Evolutionary conservation across 345 rosid species (phyloP), one percentile per base, ranked within the genome.

Genomic region (Psidium friedrichsthalianum): DNA sequence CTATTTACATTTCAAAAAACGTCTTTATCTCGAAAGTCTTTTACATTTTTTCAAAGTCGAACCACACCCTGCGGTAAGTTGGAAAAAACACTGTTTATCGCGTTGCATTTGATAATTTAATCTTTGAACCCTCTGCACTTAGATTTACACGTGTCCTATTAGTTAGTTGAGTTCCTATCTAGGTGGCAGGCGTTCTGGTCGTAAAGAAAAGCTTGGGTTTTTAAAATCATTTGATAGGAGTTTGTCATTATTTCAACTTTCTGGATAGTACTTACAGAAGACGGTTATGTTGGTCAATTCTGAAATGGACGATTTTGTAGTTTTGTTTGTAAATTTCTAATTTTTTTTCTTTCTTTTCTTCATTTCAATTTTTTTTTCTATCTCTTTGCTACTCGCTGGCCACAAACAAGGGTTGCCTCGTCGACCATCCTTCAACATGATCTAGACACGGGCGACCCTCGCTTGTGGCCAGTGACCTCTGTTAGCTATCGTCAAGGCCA

Each of bases 261-360:
- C 69, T 58, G n/a, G 12, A 58, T 5, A n/a, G 27, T 49, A 58
- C 74, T 2, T 3, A 18, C 21, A 61, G 6, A 61, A 61, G 21
- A 29, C 0, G 0, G 9, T 59, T 27, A 49, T 49, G 12, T 49
- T 1, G 13, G 4, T 51, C 14, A 27, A 61, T 14, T 6, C 0
- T 6, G 8, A 29, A 2, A 18, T 61, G 40, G 40, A 14, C 21
- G 12, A 27, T 6, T 61, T 61, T 0, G 1, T 0, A 27, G 14
- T 27, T 6, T 59, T 27, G 1, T 27, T 59, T 12, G 0, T 0
- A 61, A n/a, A n/a, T 14, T 27, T 59, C 14, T 51, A 51, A 51
- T 12, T 8, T 6, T 11, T 11, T 58, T 1, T 0, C 2, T 11
- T 24, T 4, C 3, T 5, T n/a, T 12, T 3, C 2, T n/a, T 59